Evolutionary conservation across 1,139 yeast species (phyloP).

Genomic region (Geotrichum klebahnii): DNA sequence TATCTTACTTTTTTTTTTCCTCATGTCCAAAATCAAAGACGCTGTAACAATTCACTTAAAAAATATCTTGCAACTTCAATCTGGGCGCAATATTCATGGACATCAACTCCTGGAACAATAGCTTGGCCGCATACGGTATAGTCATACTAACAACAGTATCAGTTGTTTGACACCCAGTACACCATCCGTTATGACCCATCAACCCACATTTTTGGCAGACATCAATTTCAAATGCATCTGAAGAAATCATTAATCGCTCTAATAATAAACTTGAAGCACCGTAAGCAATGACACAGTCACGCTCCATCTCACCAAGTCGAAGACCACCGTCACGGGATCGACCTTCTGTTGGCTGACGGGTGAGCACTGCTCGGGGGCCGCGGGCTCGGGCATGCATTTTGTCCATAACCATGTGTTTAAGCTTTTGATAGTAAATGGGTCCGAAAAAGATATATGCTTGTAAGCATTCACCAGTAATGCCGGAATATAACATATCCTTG

Average conservation of each 20-base stretch:
- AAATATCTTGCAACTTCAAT: conserved; percentile 81
- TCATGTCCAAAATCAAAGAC: too few relatives aligned
- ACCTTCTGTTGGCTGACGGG: conserved; percentile 99
- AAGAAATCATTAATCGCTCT: conserved; percentile 92
- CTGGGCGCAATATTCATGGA: conserved; percentile 98
- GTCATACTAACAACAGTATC: conserved; percentile 89
- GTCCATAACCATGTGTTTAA: conserved; percentile 98
- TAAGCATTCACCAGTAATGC: conserved; percentile 94
- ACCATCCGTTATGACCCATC: conserved; percentile 97
- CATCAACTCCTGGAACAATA: conserved; percentile 89
- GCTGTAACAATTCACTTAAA: conserved; percentile 34
- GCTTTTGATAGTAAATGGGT: conserved; percentile 93
- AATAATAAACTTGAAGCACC: conserved; percentile 94
- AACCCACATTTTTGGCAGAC: conserved; percentile 94
- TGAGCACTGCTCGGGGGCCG: conserved; percentile 96
- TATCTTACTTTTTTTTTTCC: too few relatives aligned
- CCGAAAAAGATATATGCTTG: conserved; percentile 98
- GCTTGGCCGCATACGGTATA: conserved; percentile 95
- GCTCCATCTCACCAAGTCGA: conserved; percentile 98
- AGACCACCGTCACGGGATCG: conserved; percentile 98
- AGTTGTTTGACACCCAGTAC: conserved; percentile 87
- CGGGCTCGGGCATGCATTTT: conserved; percentile 99
- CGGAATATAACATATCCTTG: conserved; percentile 96
- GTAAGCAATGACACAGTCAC: conserved; percentile 98
- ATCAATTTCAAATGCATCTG: conserved; percentile 97